Conservation (phyloP, 305 asterid genomes). For the Euphrasia arctica region DNA sequence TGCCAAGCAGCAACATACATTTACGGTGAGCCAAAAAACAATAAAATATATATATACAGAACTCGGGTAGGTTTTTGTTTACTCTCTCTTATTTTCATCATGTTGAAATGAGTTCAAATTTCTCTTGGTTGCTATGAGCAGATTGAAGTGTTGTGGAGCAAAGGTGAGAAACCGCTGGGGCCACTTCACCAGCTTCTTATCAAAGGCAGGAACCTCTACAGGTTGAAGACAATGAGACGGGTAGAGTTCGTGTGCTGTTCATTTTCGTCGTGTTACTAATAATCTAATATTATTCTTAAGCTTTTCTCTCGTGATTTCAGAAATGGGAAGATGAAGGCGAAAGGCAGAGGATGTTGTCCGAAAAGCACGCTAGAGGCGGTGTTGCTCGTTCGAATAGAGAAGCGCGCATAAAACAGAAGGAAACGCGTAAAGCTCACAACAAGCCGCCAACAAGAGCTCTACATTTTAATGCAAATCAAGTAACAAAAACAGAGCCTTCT, state of each 20-base stretch:
- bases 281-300: neutral
- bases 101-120: neutral
- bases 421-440: conserved; percentile 35
- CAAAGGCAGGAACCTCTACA: conserved; percentile 91
- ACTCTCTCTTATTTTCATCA: too few relatives aligned
- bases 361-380: conserved; percentile 82
- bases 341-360: conserved; percentile 56
- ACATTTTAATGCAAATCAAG: conserved; percentile 22
- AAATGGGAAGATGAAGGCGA: conserved; percentile 79
- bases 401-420: conserved; percentile 52
- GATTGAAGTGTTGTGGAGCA: conserved; percentile 96
- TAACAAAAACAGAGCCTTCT: neutral
- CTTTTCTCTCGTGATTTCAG: conserved; percentile 27
- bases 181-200: conserved; percentile 89
- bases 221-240: conserved; percentile 80
- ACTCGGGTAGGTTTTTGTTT: too few relatives aligned
- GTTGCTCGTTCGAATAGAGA: conserved; percentile 69
- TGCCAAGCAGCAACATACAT: conserved; percentile 93
- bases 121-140: conserved; percentile 25
- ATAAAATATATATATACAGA: neutral
- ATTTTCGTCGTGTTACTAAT: neutral
- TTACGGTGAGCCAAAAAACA: conserved; percentile 48
- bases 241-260: conserved; percentile 31
- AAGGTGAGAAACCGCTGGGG: conserved; percentile 77
- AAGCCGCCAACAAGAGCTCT: conserved; percentile 25